A percentile compares a stretch with the other conserved stretches of the same genome.
Conservation (phyloP, 495 filamentous ascomycete species). For the Cryomyces minteri region DNA sequence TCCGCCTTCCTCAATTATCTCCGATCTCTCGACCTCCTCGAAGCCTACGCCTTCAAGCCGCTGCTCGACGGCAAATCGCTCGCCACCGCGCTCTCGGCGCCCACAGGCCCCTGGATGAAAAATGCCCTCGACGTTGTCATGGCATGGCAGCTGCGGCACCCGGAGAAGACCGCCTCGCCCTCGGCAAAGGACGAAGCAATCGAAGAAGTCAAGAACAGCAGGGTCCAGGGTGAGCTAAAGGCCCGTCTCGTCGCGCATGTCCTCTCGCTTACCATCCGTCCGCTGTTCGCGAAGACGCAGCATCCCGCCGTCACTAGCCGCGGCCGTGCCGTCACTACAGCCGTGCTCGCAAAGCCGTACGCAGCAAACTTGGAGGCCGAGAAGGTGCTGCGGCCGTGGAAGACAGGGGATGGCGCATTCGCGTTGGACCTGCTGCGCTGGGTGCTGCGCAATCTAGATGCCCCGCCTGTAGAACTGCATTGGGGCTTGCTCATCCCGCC, state of each 20-base stretch:
- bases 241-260: conserved; percentile 18
- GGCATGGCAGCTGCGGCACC: conserved; percentile 74
- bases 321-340: conserved; percentile 9
- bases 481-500: conserved; percentile 79
- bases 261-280: conserved; percentile 24
- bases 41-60: conserved; percentile 18
- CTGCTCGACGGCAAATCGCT: conserved; percentile 40
- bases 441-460: conserved; percentile 34
- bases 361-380: conserved; percentile 17
- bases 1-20: conserved; percentile 36
- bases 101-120: conserved; percentile 63
- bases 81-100: conserved; percentile 34
- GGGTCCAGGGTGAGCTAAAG: conserved; percentile 21
- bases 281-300: conserved; percentile 17
- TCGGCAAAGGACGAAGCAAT: conserved; percentile 48
- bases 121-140: conserved; percentile 51
- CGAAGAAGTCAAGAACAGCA: conserved; percentile 32
- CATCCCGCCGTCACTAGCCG: conserved; percentile 8
- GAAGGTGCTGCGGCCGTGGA: conserved; percentile 51
- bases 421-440: conserved; percentile 47
- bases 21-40: conserved; percentile 24
- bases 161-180: conserved; percentile 40
- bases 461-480: conserved; percentile 19
- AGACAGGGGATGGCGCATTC: conserved; percentile 35
- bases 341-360: conserved; percentile 4